Base-by-base conservation (phyloP, 495 filamentous ascomycete genomes). In the Letharia columbiana region DNA sequence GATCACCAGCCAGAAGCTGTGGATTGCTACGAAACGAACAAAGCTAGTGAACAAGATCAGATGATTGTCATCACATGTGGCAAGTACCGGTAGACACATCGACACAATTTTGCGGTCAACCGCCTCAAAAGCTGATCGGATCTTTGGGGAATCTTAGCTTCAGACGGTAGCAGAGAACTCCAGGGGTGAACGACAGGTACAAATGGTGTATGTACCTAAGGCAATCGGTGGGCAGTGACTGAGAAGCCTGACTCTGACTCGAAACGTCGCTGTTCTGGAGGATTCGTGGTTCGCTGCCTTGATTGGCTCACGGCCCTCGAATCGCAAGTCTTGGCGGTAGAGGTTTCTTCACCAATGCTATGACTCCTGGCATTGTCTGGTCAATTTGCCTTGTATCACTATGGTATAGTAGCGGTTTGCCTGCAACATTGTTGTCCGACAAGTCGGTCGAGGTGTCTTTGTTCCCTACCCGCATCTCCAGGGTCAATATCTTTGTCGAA, bases 281-380 rank as follows among this genome's bases (percentile, higher is more conserved):
- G 33, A 57, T 37, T 57, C 52, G 52, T 15, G 23, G 31, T 52
- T 52, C 49, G 49, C 52, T 31, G n/a, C 28, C 7, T 52, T 57
- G 54, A 57, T 57, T 57, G 54, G 54, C 54, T 57, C 31, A 37
- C 54, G 39, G 54, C 15, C 33, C 31, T 57, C 12, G 33, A 10
- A 11, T 37, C 28, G 54, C 15, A 37, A 10, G 54, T 57, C 54
- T 57, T 57, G 54, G 54, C 54, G 54, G 31, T 57, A 57, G 31
- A 20, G 0, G 11, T 33, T 56, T 1, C 28, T 33, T 17, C 15
- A 35, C 5, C 52, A 5, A 31, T 15, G 28, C 5, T 6, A 5
- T 35, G 0, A 33, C 28, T 54, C 50, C 4, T 10, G 31, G 28
- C 31, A 57, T 57, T 37, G 17, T 57, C 4, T 57, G 54, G 33